Conservation (phyloP, 345 rosid genomes). For the Arabidopsis arenosa region DNA sequence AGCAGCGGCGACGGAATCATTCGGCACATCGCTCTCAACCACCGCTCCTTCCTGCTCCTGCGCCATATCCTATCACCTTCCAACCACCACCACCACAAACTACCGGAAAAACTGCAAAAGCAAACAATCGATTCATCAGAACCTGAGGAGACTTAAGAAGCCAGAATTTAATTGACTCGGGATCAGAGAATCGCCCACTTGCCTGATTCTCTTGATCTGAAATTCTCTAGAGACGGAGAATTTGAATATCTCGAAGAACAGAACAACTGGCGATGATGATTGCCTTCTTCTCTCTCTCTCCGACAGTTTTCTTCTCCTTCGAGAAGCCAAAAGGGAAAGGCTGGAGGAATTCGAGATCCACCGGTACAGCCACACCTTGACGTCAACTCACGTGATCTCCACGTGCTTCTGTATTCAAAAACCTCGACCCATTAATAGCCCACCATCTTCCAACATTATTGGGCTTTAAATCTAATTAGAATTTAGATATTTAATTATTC, state of each 20-base stretch:
- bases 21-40: conserved; percentile 47
- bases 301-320: conserved; percentile 33
- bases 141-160: conserved; percentile 4
- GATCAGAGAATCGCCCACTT: conserved; percentile 31
- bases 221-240: conserved; percentile 17
- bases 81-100: conserved; percentile 1
- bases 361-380: conserved; percentile 17
- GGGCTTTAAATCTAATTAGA: not conserved
- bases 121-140: conserved; percentile 24
- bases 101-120: conserved; percentile 32
- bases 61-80: conserved; percentile 45
- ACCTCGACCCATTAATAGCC: conserved; percentile 1
- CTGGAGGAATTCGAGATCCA: conserved; percentile 26
- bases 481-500: too few relatives aligned
- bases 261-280: conserved; percentile 34
- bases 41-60: conserved; percentile 46
- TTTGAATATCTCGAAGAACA: conserved; percentile 24
- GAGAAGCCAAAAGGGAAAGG: conserved; percentile 8
- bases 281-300: conserved; percentile 9
- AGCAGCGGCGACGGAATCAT: conserved; percentile 39
- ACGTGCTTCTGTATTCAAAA: conserved; percentile 15
- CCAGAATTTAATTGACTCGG: not conserved
- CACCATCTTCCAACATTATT: conserved; percentile 3
- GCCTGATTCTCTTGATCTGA: conserved; percentile 30
- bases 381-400: conserved; percentile 31